Evolutionary conservation across 1,284 basidiomycete species (phyloP).

Genomic region (Pseudozyma sp.): DNA sequence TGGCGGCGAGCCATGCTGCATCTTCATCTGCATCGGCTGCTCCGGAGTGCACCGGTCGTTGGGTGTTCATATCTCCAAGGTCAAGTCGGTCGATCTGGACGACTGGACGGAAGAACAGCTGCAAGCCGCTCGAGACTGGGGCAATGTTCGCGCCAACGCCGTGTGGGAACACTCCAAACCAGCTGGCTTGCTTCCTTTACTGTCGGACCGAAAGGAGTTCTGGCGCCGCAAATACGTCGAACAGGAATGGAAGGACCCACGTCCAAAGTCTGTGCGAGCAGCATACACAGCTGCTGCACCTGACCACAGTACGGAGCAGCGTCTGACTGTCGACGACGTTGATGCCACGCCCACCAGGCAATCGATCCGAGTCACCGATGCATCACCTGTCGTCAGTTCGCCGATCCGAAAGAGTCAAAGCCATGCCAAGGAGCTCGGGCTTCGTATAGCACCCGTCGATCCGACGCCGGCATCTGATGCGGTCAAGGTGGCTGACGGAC

Average conservation of each 20-base stretch:
- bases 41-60: slow-evolving; percentile 72
- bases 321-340: slow-evolving; percentile 1
- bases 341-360: slow-evolving; percentile 28
- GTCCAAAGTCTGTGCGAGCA: neutral
- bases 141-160: slow-evolving; percentile 51
- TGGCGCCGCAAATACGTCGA: slow-evolving; percentile 55
- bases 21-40: slow-evolving; percentile 73
- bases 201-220: slow-evolving; percentile 31
- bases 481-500: slow-evolving; percentile 4
- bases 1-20: slow-evolving; percentile 64
- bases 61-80: slow-evolving; percentile 72
- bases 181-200: slow-evolving; percentile 12
- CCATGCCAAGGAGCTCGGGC: slow-evolving; percentile 10
- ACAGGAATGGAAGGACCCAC: slow-evolving; percentile 34
- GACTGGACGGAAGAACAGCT: slow-evolving; percentile 65
- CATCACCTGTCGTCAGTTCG: neutral
- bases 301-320: no score
- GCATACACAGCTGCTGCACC: neutral
- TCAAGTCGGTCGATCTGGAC: slow-evolving; percentile 72
- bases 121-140: slow-evolving; percentile 53
- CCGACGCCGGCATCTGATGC: neutral
- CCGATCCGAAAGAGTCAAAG: slow-evolving; percentile 6
- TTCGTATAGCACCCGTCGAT: slow-evolving; percentile 10
- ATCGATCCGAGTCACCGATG: neutral
- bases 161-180: slow-evolving; percentile 53